phyloP scores from a whole-genome alignment of 2,329 filamentous ascomycete species.

The Pestalotiopsis sp. region DNA sequence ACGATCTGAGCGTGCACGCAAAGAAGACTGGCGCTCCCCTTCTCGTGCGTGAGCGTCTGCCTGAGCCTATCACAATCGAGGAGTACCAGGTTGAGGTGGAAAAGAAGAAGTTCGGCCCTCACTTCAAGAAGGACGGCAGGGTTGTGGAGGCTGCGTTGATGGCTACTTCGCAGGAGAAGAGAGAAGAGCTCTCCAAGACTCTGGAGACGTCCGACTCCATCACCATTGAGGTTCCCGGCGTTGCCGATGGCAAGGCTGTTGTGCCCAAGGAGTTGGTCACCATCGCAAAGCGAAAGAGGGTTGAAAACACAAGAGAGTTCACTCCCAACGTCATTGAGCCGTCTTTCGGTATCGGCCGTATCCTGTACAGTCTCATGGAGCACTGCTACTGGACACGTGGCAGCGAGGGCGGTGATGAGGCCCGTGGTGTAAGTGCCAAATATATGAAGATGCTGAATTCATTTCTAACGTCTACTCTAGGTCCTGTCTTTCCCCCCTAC shows the following conservation, averaged over 20 bases:
- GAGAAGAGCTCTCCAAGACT: conserved; percentile 76
- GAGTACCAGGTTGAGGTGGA: conserved; percentile 88
- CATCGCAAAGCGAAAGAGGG: conserved; percentile 81
- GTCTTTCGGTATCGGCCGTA: conserved; percentile 94
- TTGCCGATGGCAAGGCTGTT: conserved; percentile 74
- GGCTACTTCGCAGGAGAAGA: conserved; percentile 76
- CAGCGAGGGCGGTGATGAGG: conserved; percentile 72
- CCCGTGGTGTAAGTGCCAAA: conserved; percentile 73
- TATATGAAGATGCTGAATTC: conserved; percentile 5
- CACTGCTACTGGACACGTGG: conserved; percentile 91
- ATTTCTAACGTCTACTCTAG: conserved; percentile 34
- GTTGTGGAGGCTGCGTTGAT: conserved; percentile 79
- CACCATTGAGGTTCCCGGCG: conserved; percentile 70
- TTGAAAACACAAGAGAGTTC: conserved; percentile 86
- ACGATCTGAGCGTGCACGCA: conserved; percentile 88
- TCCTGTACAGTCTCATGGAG: conserved; percentile 90
- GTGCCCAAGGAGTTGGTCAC: conserved; percentile 77
- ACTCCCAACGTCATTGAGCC: conserved; percentile 97
- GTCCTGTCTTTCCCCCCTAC: conserved; percentile 73
- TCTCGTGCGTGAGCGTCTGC: conserved; percentile 79
- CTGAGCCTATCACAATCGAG: conserved; percentile 77
- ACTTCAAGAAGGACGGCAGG: conserved; percentile 94
- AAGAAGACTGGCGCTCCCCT: conserved; percentile 90
- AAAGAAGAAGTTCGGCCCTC: conserved; percentile 94
- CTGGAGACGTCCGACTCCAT: conserved; percentile 76